Evolutionary conservation across 148 eudicot species (phyloP), one percentile per base, ranked within the genome.

Genomic region (Oxyria digyna): DNA sequence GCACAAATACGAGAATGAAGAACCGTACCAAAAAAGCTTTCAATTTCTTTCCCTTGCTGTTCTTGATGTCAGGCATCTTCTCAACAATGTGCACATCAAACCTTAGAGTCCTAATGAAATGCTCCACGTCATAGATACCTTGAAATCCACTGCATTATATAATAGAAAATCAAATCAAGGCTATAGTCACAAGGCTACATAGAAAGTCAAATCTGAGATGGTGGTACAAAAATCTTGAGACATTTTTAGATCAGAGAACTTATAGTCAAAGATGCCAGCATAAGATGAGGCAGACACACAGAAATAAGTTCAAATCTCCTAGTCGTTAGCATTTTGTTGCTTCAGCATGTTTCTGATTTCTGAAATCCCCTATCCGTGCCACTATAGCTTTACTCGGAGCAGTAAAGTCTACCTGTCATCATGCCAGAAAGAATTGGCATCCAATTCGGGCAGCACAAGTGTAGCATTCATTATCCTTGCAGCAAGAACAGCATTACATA

Each of bases 381-480:
- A 41, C 45, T 35, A 27, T 9, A 10, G 27, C 38, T 66, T 66
- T 21, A 37, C 13, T 35, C 9, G 68, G 68, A 37, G 13, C 13
- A 20, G 46, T 4, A 8, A 66, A 66, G 18, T 31, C 38, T 74
- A 95, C 99, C 97, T 91, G 75, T 88, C 89, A 78, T 91, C 97
- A 77, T 73, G 87, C 99, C 99, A 95, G 72, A 80, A 95, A 74
- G 97, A 87, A 76, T 91, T 95, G 55, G 96, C 96, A 68, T 95
- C 99, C 74, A 95, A 73, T 69, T 91, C 91, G 43, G 99, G 99
- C 69, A 95, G 80, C 77, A 94, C 99, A 71, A 94, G 86, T 0
- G 97, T 91, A 23, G 96, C 97, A 84, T 95, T 95, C 99, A 95
- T 88, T 73, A 95, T 95, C 72, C 99, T 80, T 71, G 99, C 97